Conservation (phyloP, 495 filamentous ascomycete genomes). For the Pseudomonodictys pantanalensis region DNA sequence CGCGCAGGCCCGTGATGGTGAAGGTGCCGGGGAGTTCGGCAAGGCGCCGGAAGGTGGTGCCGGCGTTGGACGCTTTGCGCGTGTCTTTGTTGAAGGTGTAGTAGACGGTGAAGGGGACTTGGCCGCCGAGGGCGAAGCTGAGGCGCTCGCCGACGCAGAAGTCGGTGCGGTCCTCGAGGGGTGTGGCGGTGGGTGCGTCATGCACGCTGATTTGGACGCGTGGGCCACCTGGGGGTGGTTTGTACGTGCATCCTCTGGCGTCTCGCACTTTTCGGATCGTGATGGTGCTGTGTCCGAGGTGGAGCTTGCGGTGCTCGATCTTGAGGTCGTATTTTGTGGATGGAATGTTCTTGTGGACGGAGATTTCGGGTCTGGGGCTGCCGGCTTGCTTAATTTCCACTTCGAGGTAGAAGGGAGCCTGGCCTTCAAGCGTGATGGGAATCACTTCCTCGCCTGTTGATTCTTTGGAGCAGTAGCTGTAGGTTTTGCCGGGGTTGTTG, state of each 20-base stretch:
- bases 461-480: slow-evolving; percentile 88
- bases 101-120: slow-evolving; percentile 85
- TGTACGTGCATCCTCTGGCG: slow-evolving; percentile 73
- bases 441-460: slow-evolving; percentile 77
- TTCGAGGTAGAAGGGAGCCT: slow-evolving; percentile 86
- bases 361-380: slow-evolving; percentile 71
- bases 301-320: slow-evolving; percentile 77
- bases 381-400: slow-evolving; percentile 88
- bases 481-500: slow-evolving; percentile 82
- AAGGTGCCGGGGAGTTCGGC: slow-evolving; percentile 88
- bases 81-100: slow-evolving; percentile 79
- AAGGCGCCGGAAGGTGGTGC: slow-evolving; percentile 81
- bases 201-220: slow-evolving; percentile 84
- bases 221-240: slow-evolving; percentile 52
- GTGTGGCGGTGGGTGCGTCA: slow-evolving; percentile 84
- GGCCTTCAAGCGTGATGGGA: slow-evolving; percentile 74
- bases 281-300: slow-evolving; percentile 79
- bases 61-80: slow-evolving; percentile 72
- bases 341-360: slow-evolving; percentile 73
- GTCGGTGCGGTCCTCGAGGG: slow-evolving; percentile 78
- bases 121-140: slow-evolving; percentile 82
- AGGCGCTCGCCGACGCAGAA: slow-evolving; percentile 96
- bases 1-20: slow-evolving; percentile 76
- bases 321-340: slow-evolving; percentile 69
- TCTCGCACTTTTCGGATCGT: slow-evolving; percentile 87